A percentile compares a stretch with the other conserved stretches of the same genome.
phyloP scores from a whole-genome alignment of 805 yeast species.

The Ogataea ganodermae region DNA sequence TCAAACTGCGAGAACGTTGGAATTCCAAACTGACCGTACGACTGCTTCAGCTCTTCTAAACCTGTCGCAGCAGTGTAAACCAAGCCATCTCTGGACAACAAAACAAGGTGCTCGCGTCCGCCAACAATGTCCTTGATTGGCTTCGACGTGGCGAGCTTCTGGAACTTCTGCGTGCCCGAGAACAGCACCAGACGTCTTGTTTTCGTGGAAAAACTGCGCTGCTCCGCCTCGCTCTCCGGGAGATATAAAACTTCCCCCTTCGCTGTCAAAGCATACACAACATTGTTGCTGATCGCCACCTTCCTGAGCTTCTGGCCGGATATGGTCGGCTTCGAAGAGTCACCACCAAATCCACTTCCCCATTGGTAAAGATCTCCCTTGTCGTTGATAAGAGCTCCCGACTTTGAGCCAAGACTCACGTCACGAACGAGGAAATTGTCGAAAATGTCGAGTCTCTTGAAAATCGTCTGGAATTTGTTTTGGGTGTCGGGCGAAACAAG shows the following conservation, averaged over 20 bases:
- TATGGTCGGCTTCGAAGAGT: slow-evolving; percentile 37
- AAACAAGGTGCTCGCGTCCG: slow-evolving; percentile 72
- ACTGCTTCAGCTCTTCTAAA: slow-evolving; percentile 41
- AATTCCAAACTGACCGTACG: slow-evolving; percentile 81
- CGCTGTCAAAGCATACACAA: slow-evolving; percentile 47
- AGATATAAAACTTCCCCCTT: slow-evolving; percentile 47
- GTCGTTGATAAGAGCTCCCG: slow-evolving; percentile 60
- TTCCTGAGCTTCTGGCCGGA: slow-evolving; percentile 47
- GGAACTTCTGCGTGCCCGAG: slow-evolving; percentile 15
- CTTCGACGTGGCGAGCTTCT: slow-evolving; percentile 18
- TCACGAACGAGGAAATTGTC: slow-evolving; percentile 60
- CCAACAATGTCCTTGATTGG: slow-evolving; percentile 44
- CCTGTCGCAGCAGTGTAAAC: slow-evolving; percentile 69
- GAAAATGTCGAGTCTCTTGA: slow-evolving; percentile 63
- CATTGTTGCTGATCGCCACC: slow-evolving; percentile 55
- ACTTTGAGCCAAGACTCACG: slow-evolving; percentile 50
- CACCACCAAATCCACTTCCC: slow-evolving; percentile 46
- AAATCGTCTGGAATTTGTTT: slow-evolving; percentile 45
- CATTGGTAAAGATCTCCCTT: slow-evolving; percentile 77
- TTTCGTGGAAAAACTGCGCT: slow-evolving; percentile 14
- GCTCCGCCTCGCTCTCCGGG: slow-evolving; percentile 34
- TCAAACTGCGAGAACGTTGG: slow-evolving; percentile 71
- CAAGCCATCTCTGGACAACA: slow-evolving; percentile 58
- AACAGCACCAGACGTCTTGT: slow-evolving; percentile 18
- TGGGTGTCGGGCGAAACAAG: slow-evolving; percentile 33